Base-by-base conservation (phyloP, 345 rosid genomes). In the Acer saccharum region DNA sequence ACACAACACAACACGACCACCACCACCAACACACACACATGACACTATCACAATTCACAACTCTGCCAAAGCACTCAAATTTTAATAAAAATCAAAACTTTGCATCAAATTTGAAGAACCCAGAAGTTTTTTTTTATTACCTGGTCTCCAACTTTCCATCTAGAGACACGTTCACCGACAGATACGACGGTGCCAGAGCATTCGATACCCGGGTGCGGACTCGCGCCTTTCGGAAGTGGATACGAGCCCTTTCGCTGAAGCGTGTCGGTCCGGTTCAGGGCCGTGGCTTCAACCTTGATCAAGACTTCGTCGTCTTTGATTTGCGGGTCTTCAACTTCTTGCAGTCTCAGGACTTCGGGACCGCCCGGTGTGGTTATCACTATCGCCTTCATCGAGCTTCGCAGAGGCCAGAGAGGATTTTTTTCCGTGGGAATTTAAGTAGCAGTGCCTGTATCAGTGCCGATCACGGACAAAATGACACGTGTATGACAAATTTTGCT, bases 61-160 rank as follows among this genome's bases (percentile, higher is more conserved):
- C 27, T 25, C 27, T 25, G 27, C 27, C 27, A 1, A 25, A 25
- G 27, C 27, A 25, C 27, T 25, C 27, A 25, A 25, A 25, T 29
- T 0, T 29, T 29, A 2, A 29, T 20, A n/a, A 58, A 58, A 58
- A 17, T 20, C 20, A n/a, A 58, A 58, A 20, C 20, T 20, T 17
- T 23, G 63, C 10, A 4, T 58, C 63, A 13, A 55, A 55, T 58
- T 52, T 52, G 55, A 52, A 13, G 6, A 52, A 8, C 63, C 63
- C 9, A 58, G 21, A 57, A 57, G 61, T 25, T 25, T 25, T 25
- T 25, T 25, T 17, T 20, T 2, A 6, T 58, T 58, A 90, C 98
- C 92, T 93, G 90, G 77, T 93, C 94, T 27, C 97, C 97, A 10
- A 88, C 81, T 69, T 90, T 91, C 98, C 97, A 95, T 52, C 89